Conservation (phyloP, 108 stramenopile species). For the Licmophora abbreviata region DNA sequence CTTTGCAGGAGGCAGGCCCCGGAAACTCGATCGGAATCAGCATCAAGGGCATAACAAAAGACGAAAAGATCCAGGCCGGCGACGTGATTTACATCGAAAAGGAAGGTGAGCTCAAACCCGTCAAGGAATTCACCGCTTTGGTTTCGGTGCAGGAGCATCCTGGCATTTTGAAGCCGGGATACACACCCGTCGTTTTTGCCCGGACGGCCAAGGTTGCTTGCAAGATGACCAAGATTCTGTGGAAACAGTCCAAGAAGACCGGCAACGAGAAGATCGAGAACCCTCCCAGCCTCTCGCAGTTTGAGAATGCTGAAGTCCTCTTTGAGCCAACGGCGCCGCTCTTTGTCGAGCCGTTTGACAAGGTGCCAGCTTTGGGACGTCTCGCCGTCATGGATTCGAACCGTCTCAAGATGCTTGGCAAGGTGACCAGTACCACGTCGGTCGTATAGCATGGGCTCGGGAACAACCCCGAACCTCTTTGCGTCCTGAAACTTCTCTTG, state of each 20-base stretch:
- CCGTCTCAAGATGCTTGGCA: slow-evolving; percentile 82
- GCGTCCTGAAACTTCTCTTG: too few relatives aligned
- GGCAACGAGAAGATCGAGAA: slow-evolving; percentile 76
- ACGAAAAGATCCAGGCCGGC: slow-evolving; percentile 43
- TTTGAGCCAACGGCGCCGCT: slow-evolving; percentile 71
- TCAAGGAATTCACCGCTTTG: slow-evolving; percentile 71
- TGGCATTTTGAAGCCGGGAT: slow-evolving; percentile 77
- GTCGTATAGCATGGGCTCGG: too few relatives aligned
- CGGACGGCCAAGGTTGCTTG: slow-evolving; percentile 86
- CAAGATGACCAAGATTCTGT: slow-evolving; percentile 84
- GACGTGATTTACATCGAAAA: slow-evolving; percentile 54
- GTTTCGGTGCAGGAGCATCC: slow-evolving; percentile 79
- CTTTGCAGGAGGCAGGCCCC: slow-evolving; percentile 34
- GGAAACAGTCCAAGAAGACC: slow-evolving; percentile 84
- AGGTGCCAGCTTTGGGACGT: slow-evolving; percentile 74
- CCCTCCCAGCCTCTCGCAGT: slow-evolving; percentile 72
- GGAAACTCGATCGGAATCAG: slow-evolving; percentile 63
- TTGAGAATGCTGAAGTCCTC: slow-evolving; percentile 72
- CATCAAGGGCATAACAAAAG: slow-evolving; percentile 57
- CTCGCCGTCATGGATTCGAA: slow-evolving; percentile 84
- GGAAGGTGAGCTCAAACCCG: slow-evolving; percentile 54
- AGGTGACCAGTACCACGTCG: too few relatives aligned
- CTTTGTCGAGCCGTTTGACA: slow-evolving; percentile 69
- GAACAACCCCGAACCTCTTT: too few relatives aligned
- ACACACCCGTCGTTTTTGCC: slow-evolving; percentile 67